Percentiles rank a stretch among this genome's conserved stretches.
Evolutionary conservation across 2,329 filamentous ascomycete genomes (phyloP).

Genomic region (Epichloe hybrida): DNA sequence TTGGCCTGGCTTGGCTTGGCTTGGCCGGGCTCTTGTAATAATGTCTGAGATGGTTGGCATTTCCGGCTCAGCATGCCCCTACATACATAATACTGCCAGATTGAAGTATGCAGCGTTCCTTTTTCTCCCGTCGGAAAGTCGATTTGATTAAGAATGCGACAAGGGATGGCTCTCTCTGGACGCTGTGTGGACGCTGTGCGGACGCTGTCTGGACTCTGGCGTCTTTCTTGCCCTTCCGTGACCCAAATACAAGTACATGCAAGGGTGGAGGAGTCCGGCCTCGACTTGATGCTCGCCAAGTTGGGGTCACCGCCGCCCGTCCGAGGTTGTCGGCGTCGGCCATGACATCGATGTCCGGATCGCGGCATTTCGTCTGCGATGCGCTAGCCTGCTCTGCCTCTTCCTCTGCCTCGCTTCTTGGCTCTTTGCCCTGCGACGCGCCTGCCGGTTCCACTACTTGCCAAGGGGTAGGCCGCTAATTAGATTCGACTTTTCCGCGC

Average conservation of each 20-base stretch:
- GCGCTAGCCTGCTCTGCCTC: neutral
- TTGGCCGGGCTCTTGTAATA: too few species aligned
- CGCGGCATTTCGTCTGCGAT: conserved; percentile 1
- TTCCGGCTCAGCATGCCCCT: neutral
- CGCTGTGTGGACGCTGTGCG: too few species aligned
- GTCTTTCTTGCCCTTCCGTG: too few species aligned
- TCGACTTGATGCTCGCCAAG: neutral
- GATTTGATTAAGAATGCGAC: too few species aligned
- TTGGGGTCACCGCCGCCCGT: neutral
- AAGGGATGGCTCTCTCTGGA: too few species aligned
- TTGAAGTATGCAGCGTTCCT: neutral
- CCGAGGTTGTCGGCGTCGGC: neutral
- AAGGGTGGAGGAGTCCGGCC: neutral
- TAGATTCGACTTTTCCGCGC: neutral
- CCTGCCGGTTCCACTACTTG: neutral
- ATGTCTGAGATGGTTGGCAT: neutral
- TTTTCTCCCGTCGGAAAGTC: too few species aligned
- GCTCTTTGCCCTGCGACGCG: neutral
- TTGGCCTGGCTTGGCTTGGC: too few species aligned
- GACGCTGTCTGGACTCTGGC: too few species aligned
- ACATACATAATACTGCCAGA: neutral
- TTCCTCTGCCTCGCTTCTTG: neutral
- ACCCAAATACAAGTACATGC: too few species aligned
- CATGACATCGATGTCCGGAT: conserved; percentile 2
- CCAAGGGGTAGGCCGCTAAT: too few species aligned